Evolutionary conservation across 352 stramenopile genomes (phyloP).

Genomic region (Phytophthora ohioensis): DNA sequence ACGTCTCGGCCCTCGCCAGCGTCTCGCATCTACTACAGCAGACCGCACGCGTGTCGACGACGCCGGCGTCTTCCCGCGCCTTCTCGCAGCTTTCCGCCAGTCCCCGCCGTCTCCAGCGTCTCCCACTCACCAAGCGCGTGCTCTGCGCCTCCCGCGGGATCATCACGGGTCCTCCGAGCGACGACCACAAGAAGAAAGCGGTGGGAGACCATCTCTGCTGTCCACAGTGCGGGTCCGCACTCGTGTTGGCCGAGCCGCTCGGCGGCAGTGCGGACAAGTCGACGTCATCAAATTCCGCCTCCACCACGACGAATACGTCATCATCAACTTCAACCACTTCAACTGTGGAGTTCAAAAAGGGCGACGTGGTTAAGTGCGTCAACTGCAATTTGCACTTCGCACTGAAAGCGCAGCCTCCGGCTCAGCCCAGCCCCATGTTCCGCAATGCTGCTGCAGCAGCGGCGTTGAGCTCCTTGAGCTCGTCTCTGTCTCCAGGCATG

Average conservation of each 20-base stretch:
- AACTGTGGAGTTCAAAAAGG: conserved; percentile 67
- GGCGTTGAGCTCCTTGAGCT: conserved; percentile 73
- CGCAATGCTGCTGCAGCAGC: conserved; percentile 71
- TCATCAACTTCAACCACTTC: conserved; percentile 23
- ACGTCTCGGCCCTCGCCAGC: conserved; percentile 11
- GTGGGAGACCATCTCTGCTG: conserved; percentile 57
- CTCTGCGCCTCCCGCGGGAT: conserved; percentile 14
- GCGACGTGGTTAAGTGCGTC: conserved; percentile 81
- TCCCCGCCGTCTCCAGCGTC: neutral
- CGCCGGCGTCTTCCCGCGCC: conserved; percentile 14
- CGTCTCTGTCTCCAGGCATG: conserved; percentile 57
- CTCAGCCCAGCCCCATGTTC: conserved; percentile 48
- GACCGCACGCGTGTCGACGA: conserved; percentile 4
- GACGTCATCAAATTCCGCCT: conserved; percentile 28
- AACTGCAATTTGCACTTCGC: conserved; percentile 79
- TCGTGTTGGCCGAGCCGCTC: conserved; percentile 57
- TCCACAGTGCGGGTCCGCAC: conserved; percentile 67
- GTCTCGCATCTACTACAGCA: conserved; percentile 28
- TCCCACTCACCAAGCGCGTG: neutral
- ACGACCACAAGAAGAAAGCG: conserved; percentile 30
- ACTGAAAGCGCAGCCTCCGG: conserved; percentile 55
- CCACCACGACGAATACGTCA: conserved; percentile 19
- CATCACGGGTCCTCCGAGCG: conserved; percentile 25
- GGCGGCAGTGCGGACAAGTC: conserved; percentile 28
- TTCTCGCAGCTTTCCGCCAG: conserved; percentile 20